Base-by-base conservation (phyloP, 345 rosid species). In the Populus ilicifolia region DNA sequence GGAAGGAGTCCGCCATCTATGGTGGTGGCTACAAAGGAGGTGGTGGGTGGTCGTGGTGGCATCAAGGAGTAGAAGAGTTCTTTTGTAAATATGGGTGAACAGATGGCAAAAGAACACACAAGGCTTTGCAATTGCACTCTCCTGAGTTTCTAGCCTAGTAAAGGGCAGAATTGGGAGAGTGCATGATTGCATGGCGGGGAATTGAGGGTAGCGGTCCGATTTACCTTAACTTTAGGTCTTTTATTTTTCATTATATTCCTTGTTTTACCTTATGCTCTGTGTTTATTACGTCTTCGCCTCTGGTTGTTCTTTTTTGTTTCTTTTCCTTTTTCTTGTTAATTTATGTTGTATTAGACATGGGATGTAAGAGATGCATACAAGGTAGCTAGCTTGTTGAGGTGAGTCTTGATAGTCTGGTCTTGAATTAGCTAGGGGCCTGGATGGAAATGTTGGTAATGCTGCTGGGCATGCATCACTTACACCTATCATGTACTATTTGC, bases 171-270 rank as follows among this genome's bases (percentile, higher is more conserved):
- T 77, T 68, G 85, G 93, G 87, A 91, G 90, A 89, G 91, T 88
- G 83, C 69, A 88, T 87, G 75, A 80, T 89, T 91, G 93, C 93
- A 89, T 86, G 71, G 93, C 89, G 92, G 96, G 96, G 96, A 89
- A 91, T 91, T 85, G 96, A 91, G 93, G 96, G 91, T 88, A 82
- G 81, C 96, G 96, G 96, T 91, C 96, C 96, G 93, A 91, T 78
- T 85, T 72, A 72, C 78, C 46, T 75, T 50, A 44, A 79, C 77
- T 56, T 76, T 52, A 68, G 69, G 73, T 73, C 61, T 72, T 67
- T 63, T 71, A 54, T 63, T 50, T 70, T 63, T 14, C 25, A 2
- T 21, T 9, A 41, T 67, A 30, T 81, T 80, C 71, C 75, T 30
- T 75, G 72, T 80, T 84, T 81, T 79, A 80, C 82, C 73, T 77